phyloP scores from a whole-genome alignment of 169 alveolate genomes.

The Miamiensis avidus region DNA sequence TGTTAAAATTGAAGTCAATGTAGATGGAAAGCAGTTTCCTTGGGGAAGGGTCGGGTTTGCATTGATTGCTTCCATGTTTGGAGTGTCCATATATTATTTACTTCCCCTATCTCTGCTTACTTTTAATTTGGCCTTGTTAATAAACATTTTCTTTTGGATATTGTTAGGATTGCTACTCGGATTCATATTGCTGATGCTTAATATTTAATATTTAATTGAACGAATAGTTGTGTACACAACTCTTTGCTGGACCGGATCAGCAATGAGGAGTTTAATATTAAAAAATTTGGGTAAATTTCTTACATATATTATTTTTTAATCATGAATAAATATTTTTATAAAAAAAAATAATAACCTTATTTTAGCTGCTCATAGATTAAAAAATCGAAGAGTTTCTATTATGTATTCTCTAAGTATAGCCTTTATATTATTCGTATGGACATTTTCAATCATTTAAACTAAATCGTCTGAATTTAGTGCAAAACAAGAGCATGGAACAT shows the following conservation, averaged over 20 bases:
- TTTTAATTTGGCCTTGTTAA: conserved; percentile 67
- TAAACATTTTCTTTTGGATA: conserved; percentile 78
- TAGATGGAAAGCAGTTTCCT: conserved; percentile 56
- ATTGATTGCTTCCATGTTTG: conserved; percentile 75
- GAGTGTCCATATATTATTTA: conserved; percentile 80
- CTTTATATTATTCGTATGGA: conserved; percentile 73
- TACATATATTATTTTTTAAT: neutral
- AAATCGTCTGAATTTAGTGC: conserved; percentile 48
- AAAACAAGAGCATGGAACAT: conserved; percentile 47
- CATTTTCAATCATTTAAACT: conserved; percentile 61
- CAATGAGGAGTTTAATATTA: conserved; percentile 63
- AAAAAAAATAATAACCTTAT: too few relatives aligned
- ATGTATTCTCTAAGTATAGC: conserved; percentile 83
- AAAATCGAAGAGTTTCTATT: conserved; percentile 80
- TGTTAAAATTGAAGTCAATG: conserved; percentile 70
- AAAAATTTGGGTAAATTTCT: conserved; percentile 53
- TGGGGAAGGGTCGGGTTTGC: conserved; percentile 71
- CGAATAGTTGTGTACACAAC: conserved; percentile 55
- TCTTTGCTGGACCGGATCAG: conserved; percentile 64
- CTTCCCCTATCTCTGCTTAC: conserved; percentile 83
- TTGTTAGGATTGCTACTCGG: conserved; percentile 84
- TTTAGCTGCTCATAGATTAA: conserved; percentile 73
- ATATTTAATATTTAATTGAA: conserved; percentile 74
- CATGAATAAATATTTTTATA: too few relatives aligned
- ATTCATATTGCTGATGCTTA: conserved; percentile 73